phyloP scores from a whole-genome alignment of 352 stramenopile species.

The Phytophthora sojae region DNA sequence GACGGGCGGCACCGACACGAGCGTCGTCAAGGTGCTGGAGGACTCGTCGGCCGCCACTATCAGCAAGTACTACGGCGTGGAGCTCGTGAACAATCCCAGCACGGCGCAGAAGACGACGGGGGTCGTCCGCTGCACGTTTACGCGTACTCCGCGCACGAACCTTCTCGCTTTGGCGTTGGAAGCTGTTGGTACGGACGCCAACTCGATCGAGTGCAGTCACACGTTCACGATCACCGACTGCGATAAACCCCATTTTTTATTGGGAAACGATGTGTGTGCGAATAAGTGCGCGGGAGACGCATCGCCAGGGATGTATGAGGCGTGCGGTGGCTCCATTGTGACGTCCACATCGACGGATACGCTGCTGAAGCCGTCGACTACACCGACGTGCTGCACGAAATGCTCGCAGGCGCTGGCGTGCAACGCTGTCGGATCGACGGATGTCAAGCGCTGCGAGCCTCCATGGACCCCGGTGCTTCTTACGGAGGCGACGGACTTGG shows the following conservation, averaged over 20 bases:
- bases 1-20: conserved; percentile 9
- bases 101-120: conserved; percentile 47
- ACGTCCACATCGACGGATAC: conserved; percentile 6
- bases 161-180: not conserved
- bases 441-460: conserved; percentile 16
- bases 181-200: not conserved
- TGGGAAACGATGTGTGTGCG: conserved; percentile 7
- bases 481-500: not conserved
- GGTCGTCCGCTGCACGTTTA: conserved; percentile 53
- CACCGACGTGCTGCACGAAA: conserved; percentile 16
- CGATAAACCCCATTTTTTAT: not conserved
- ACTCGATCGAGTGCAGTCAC: conserved; percentile 19
- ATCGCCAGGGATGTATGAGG: conserved; percentile 2
- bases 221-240: conserved; percentile 20
- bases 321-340: conserved; percentile 7
- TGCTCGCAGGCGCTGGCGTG: conserved; percentile 12
- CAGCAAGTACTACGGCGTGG: conserved; percentile 44
- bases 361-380: conserved; percentile 1
- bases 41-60: conserved; percentile 12
- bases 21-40: conserved; percentile 6
- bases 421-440: not conserved
- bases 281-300: conserved; percentile 7
- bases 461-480: not conserved
- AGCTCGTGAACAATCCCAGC: conserved; percentile 46
- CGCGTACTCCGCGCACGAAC: conserved; percentile 5